Conservation (phyloP, 805 yeast species). For the Sungouiozyma intestinalis region DNA sequence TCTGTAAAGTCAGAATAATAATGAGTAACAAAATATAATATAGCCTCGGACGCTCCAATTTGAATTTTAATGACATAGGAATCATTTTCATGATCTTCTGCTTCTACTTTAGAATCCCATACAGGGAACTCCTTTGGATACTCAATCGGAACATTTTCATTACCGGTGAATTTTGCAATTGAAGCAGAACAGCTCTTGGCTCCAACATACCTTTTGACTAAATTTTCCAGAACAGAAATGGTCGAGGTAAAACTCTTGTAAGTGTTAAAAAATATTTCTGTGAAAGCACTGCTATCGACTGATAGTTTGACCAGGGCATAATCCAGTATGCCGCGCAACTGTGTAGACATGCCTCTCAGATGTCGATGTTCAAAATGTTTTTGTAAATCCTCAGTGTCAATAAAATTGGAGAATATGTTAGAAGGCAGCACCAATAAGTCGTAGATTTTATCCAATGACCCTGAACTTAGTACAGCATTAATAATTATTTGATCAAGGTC, state of each 20-base stretch:
- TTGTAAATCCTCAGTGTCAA: slow-evolving; percentile 36
- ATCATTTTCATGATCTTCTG: slow-evolving; percentile 47
- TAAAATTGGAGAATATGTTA: slow-evolving; percentile 41
- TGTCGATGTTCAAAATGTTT: slow-evolving; percentile 27
- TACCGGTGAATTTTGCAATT: slow-evolving; percentile 30
- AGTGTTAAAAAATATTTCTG: slow-evolving; percentile 59
- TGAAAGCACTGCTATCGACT: slow-evolving; percentile 55
- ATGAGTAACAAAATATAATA: slow-evolving; percentile 57
- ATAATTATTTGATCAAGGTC: slow-evolving; percentile 29
- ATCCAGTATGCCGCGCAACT: slow-evolving; percentile 25
- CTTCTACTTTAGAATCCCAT: slow-evolving; percentile 39
- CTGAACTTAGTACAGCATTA: slow-evolving; percentile 50
- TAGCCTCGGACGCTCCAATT: slow-evolving; percentile 68
- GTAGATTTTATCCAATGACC: slow-evolving; percentile 62
- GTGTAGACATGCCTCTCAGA: slow-evolving; percentile 1
- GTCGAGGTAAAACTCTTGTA: slow-evolving; percentile 60
- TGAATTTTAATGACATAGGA: slow-evolving; percentile 66
- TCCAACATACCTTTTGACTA: slow-evolving; percentile 47
- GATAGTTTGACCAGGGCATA: slow-evolving; percentile 36
- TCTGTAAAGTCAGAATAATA: slow-evolving; percentile 69
- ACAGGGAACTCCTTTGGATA: slow-evolving; percentile 36
- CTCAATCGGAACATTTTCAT: slow-evolving; percentile 2
- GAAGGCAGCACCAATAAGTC: slow-evolving; percentile 72
- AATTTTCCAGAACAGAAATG: slow-evolving; percentile 37
- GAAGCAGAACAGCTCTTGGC: slow-evolving; percentile 53